A percentile compares a stretch with the other conserved stretches of the same genome.
These are phyloP conservation scores for Xylariaceae sp. DNA, from an alignment of 2,329 filamentous ascomycete species.

Conservation along the genomic window DNA sequence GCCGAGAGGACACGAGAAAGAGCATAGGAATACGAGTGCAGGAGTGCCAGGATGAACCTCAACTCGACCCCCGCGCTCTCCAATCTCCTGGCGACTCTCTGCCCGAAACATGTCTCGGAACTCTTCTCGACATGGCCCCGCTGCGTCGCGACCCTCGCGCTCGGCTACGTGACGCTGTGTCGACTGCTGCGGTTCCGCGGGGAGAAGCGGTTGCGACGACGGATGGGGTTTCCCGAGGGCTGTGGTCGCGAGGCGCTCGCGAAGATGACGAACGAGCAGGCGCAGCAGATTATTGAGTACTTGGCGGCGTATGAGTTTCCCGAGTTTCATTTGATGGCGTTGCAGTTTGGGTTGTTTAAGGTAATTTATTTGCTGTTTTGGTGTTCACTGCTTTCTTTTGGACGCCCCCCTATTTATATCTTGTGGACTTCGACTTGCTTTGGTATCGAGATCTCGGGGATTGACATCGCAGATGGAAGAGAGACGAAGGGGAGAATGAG, in stretches of 20 bases:
- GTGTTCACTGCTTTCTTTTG: neutral
- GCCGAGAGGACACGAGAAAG: neutral
- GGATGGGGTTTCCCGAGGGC: slow-evolving; percentile 24
- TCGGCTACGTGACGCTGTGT: slow-evolving; percentile 28
- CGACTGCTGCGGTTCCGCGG: slow-evolving; percentile 28
- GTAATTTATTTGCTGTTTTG: slow-evolving; percentile 16
- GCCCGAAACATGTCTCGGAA: neutral
- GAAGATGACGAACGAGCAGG: slow-evolving; percentile 31
- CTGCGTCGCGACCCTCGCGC: slow-evolving; percentile 16
- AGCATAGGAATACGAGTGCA: neutral
- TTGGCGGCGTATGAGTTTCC: slow-evolving; percentile 28
- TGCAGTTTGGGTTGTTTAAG: slow-evolving; percentile 33
- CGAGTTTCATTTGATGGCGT: slow-evolving; percentile 21
- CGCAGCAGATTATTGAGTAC: slow-evolving; percentile 29
- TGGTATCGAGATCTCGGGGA: too few species aligned
- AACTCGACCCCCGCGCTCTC: neutral
- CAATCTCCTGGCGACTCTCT: slow-evolving; percentile 2
- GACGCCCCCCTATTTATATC: neutral
- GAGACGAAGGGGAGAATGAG: neutral
- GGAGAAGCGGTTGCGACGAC: slow-evolving; percentile 24
- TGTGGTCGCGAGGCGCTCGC: slow-evolving; percentile 26
- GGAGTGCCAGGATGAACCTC: slow-evolving; percentile 9
- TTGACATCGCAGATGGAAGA: too few species aligned
- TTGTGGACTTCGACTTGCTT: neutral
- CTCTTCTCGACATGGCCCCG: slow-evolving; percentile 17